Percentiles rank a stretch among this genome's conserved stretches.
Evolutionary conservation across 768 basidiomycete species (phyloP).

Genomic region (Russula sp.): DNA sequence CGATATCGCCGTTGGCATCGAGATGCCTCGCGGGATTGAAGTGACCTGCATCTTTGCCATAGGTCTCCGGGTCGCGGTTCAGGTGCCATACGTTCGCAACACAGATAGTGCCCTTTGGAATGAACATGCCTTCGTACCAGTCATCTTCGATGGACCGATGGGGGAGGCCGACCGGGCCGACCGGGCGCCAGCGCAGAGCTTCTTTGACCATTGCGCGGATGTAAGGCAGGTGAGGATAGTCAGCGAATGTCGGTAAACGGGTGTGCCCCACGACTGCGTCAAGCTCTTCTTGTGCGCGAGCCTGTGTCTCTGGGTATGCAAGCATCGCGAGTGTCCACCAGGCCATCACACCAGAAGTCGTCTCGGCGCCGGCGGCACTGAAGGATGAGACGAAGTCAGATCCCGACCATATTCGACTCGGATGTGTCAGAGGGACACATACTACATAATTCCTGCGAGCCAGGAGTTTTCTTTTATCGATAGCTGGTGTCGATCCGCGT

Average conservation of each 20-base stretch:
- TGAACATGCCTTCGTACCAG: slow-evolving; percentile 24
- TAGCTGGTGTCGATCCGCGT: slow-evolving; percentile 8
- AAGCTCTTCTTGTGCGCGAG: slow-evolving; percentile 21
- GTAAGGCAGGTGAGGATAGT: slow-evolving; percentile 21
- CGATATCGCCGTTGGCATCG: slow-evolving; percentile 11
- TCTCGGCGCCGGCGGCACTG: slow-evolving; percentile 23
- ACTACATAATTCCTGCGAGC: slow-evolving; percentile 26
- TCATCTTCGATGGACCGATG: slow-evolving; percentile 25
- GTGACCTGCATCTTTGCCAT: slow-evolving; percentile 20
- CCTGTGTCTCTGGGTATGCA: slow-evolving; percentile 21
- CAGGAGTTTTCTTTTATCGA: slow-evolving; percentile 22
- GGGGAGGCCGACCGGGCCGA: slow-evolving; percentile 20
- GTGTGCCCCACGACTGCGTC: slow-evolving; percentile 22
- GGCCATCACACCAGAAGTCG: slow-evolving; percentile 23
- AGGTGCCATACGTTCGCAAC: slow-evolving; percentile 24
- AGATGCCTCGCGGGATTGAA: slow-evolving; percentile 23
- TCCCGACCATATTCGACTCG: not conserved
- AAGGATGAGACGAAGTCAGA: not conserved
- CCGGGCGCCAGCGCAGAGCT: slow-evolving; percentile 22
- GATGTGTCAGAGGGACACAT: slow-evolving; percentile 3
- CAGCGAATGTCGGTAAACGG: slow-evolving; percentile 20
- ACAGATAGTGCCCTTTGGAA: slow-evolving; percentile 20
- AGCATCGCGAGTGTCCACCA: slow-evolving; percentile 22
- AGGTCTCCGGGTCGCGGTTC: slow-evolving; percentile 21
- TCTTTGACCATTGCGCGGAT: slow-evolving; percentile 24